These are phyloP conservation scores for Nigrospora oryzae DNA, from an alignment of 2,329 filamentous ascomycete genomes.

Conservation along the genomic window DNA sequence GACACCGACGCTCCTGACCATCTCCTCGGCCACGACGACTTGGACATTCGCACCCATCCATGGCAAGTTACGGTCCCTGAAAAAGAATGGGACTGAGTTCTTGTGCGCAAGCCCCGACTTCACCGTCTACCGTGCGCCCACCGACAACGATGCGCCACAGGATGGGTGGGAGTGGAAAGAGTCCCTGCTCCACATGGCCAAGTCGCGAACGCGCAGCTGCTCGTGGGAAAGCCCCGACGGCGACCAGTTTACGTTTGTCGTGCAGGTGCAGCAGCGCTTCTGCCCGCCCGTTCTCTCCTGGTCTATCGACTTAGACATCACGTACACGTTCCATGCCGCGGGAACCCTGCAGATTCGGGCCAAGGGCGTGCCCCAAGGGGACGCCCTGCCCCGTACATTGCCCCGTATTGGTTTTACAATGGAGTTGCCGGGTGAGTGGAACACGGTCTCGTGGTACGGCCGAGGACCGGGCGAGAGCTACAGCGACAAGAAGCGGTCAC, in stretches of 20 bases:
- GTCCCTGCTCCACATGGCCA: slow-evolving; percentile 31
- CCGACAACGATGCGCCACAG: slow-evolving; percentile 53
- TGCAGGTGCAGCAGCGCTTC: slow-evolving; percentile 41
- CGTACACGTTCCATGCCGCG: slow-evolving; percentile 42
- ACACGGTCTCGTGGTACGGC: slow-evolving; percentile 50
- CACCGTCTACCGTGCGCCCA: slow-evolving; percentile 53
- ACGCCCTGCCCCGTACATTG: slow-evolving; percentile 45
- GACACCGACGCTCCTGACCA: slow-evolving; percentile 13
- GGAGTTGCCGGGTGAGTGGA: slow-evolving; percentile 22
- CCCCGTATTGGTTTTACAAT: slow-evolving; percentile 53
- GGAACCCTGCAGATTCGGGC: slow-evolving; percentile 40
- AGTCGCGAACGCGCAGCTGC: slow-evolving; percentile 22
- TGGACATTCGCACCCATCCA: slow-evolving; percentile 17
- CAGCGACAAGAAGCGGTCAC: slow-evolving; percentile 55
- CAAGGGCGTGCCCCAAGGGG: slow-evolving; percentile 35
- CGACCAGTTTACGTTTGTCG: slow-evolving; percentile 21
- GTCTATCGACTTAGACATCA: slow-evolving; percentile 40
- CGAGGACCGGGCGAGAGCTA: slow-evolving; percentile 61
- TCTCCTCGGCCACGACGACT: slow-evolving; percentile 10
- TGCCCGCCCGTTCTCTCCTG: slow-evolving; percentile 57
- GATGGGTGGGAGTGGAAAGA: slow-evolving; percentile 49
- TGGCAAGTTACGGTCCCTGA: slow-evolving; percentile 14
- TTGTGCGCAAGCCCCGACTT: slow-evolving; percentile 14
- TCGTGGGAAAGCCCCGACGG: slow-evolving; percentile 14
- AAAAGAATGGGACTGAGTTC: slow-evolving; percentile 15